These are phyloP conservation scores for Whalleya microplaca DNA, from an alignment of 2,329 filamentous ascomycete species.

Conservation along the genomic window DNA sequence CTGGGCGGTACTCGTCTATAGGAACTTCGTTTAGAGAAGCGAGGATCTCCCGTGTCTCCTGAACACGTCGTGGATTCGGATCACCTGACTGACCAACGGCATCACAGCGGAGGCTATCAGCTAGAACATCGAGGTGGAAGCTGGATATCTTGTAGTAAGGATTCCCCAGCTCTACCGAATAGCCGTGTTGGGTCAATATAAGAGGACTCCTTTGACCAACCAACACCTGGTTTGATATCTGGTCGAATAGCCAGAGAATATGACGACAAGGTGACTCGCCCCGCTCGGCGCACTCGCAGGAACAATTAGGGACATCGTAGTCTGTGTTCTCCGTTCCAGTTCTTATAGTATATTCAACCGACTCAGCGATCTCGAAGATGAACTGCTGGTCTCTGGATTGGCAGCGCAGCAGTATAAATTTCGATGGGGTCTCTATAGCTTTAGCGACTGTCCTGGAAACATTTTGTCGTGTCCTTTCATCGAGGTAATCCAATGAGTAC, in stretches of 20 bases:
- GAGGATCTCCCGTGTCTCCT: conserved; percentile 56
- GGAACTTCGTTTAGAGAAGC: conserved; percentile 46
- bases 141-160: conserved; percentile 54
- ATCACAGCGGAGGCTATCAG: conserved; percentile 55
- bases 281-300: conserved; percentile 42
- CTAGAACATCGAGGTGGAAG: conserved; percentile 56
- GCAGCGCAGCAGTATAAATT: conserved; percentile 55
- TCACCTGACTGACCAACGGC: conserved; percentile 37
- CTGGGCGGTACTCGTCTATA: conserved; percentile 50
- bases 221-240: conserved; percentile 52
- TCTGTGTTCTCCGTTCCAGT: conserved; percentile 48
- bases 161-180: conserved; percentile 50
- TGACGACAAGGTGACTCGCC: conserved; percentile 51
- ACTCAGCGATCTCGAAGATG: conserved; percentile 60
- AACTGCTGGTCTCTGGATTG: conserved; percentile 52
- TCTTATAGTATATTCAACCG: conserved; percentile 55
- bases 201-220: conserved; percentile 46
- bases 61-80: conserved; percentile 44
- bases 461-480: conserved; percentile 39
- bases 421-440: conserved; percentile 52
- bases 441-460: conserved; percentile 51
- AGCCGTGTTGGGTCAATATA: conserved; percentile 48
- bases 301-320: conserved; percentile 50
- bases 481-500: conserved; percentile 39
- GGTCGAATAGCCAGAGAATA: conserved; percentile 59